Base-by-base conservation (phyloP, 805 yeast genomes). In the Candida peoriensis region DNA sequence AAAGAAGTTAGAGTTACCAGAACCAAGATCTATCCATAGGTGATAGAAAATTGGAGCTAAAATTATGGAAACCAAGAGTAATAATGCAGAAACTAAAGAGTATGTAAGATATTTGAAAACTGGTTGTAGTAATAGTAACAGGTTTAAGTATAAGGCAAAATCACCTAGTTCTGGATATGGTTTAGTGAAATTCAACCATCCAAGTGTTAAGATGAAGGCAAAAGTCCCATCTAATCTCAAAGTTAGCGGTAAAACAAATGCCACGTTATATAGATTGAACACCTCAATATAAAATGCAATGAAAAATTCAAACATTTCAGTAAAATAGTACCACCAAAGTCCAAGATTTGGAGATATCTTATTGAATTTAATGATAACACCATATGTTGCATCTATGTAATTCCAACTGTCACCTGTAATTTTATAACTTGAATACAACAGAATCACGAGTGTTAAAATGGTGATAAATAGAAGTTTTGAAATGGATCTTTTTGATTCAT, bases 241-340 rank as follows among this genome's bases (percentile, higher is more conserved):
- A 0, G 95, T 72, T 14, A 90, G 48, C 12, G 97, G 97, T 2
- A 83, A 40, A 4, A 80, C 67, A 55, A 84, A 83, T 3, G 80
- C 62, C 14, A 77, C 64, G 12, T 78, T 60, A 59, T 79, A 87
- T 30, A 89, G 51, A 50, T 88, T 89, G 75, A 89, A 93, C 15
- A 88, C 80, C 9, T 87, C 78, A 25, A 80, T 63, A 66, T 84
- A 93, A 52, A 93, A 88, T 15, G 85, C 78, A 20, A 81, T 72
- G 68, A 90, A 93, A 54, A 78, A 83, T 36, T 82, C 93, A 61
- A 93, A 93, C 76, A 93, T 84, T 59, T 93, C 98, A 27, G 90
- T 83, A 66, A 93, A 93, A 50, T 89, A 78, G 63, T 93, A 93
- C 99, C 99, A 93, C 99, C 99, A 93, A 15, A 93, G 65, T 1